Base-by-base conservation (phyloP, 164 flowering plant genomes). In the Cinnamomum chago region DNA sequence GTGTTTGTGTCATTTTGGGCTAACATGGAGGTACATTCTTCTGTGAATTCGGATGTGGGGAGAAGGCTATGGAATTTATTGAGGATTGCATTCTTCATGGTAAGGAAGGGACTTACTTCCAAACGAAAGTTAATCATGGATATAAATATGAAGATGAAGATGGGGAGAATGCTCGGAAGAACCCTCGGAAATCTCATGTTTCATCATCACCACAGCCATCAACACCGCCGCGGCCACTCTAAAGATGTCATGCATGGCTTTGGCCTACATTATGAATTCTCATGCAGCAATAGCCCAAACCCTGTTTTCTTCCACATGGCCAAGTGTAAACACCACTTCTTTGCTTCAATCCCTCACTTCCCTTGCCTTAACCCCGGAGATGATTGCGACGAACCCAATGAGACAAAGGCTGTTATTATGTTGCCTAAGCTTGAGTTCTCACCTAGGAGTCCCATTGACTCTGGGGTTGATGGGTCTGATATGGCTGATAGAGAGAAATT, bases 201-300 rank as follows among this genome's bases (percentile, higher is more conserved):
- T 73, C 84, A 75, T 51, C 86, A 81, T 47, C 79, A 75, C 17
- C 72, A 76, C 33, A 52, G 68, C 55, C 81, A n/a, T 58, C 15
- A 47, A 50, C 75, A 9, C n/a, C 79, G 4, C 82, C n/a, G 62
- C 0, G 67, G 67, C 67, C 67, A 13, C 23, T 13, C 15, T 64
- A 27, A 40, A 40, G 47, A 9, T 40, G 47, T 1, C 47, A 40
- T 40, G 47, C 47, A 40, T 40, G 47, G 47, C 47, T 40, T 40
- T 40, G 47, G 47, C 11, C 47, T 40, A 40, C 47, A 64, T 25
- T 25, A 64, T 24, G 89, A 86, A 35, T 86, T 86, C 79, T 86
- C 89, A 23, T 86, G 89, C 82, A 86, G 85, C 73, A 82, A 86
- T 67, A 85, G 87, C 77, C 89, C 87, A 3, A 80, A 81, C 67